Base-by-base conservation (phyloP, 2,329 filamentous ascomycete genomes). In the Chrysosphaeria jannelii region DNA sequence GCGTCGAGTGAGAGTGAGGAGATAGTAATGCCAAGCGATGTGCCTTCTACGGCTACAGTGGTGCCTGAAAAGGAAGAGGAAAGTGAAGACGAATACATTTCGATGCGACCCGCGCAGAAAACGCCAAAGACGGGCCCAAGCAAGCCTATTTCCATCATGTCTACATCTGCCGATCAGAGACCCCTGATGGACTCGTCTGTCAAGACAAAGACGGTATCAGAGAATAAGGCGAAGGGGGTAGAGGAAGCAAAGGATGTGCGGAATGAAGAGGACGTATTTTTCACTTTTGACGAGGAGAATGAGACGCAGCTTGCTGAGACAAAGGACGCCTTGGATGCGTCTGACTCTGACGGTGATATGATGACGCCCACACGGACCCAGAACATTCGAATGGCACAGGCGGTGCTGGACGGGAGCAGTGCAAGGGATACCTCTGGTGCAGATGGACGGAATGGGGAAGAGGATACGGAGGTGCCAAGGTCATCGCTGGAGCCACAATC, bases 41-140 rank as follows among this genome's bases (percentile, higher is more conserved):
- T n/a, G n/a, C n/a, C n/a, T n/a, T n/a, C n/a, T n/a, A n/a, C n/a
- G n/a, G n/a, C n/a, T n/a, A n/a, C n/a, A n/a, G n/a, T n/a, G n/a
- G n/a, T n/a, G n/a, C n/a, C n/a, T n/a, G n/a, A n/a, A n/a, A n/a
- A n/a, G 7, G 7, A 18, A n/a, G 16, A 18, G 16, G 16, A 18
- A 7, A 18, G 16, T n/a, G 31, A 32, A 10, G 29, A 28, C 13
- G 26, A 22, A 3, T 34, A 31, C 13, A 29, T 34, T 13, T 27
- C 31, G 3, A 31, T 34, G 25, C 23, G 28, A 15, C 19, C 30
- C 1, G n/a, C 28, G 9, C 17, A 14, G 20, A 10, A 20, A 15
- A 6, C 14, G 9, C 12, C 20, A 8, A 3, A 10, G 7, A 10
- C 14, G 10, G 19, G 11, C 11, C 5, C 11, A n/a, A 6, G 10